These are phyloP conservation scores for Alnus glutinosa DNA, from an alignment of 306 rosid species.

Conservation along the genomic window DNA sequence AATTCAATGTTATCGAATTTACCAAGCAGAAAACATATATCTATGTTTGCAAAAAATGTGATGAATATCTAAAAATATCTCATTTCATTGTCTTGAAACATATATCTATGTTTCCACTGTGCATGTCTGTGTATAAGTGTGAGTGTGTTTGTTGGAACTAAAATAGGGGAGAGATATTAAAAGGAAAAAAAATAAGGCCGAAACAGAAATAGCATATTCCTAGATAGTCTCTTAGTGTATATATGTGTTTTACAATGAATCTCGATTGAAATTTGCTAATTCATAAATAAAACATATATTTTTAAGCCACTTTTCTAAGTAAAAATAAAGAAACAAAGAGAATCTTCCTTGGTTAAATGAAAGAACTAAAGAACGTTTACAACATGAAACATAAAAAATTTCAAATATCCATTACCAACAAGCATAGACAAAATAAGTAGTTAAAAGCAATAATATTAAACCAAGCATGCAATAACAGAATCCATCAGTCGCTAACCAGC, in stretches of 20 bases:
- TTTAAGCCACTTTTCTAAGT: neutral
- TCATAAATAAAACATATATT: neutral
- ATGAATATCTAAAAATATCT: neutral
- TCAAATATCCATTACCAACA: neutral
- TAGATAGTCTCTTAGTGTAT: neutral
- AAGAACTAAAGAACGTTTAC: neutral
- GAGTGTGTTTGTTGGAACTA: neutral
- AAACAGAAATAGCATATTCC: neutral
- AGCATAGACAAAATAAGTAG: neutral
- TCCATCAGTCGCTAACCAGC: conserved; percentile 1
- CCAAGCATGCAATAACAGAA: neutral
- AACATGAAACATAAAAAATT: neutral
- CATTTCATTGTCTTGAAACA: too few species aligned
- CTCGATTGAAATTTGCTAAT: neutral
- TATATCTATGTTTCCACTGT: neutral
- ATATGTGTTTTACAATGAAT: neutral
- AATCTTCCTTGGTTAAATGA: neutral
- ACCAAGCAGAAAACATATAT: conserved; percentile 25
- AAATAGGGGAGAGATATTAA: neutral
- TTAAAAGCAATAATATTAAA: neutral
- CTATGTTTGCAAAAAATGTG: neutral
- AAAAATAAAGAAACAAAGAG: neutral
- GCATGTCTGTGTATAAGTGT: neutral
- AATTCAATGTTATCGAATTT: conserved; percentile 10
- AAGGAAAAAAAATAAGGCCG: neutral